These are phyloP conservation scores for Diospyros kaki DNA, from an alignment of 148 eudicot genomes.

Conservation along the genomic window DNA sequence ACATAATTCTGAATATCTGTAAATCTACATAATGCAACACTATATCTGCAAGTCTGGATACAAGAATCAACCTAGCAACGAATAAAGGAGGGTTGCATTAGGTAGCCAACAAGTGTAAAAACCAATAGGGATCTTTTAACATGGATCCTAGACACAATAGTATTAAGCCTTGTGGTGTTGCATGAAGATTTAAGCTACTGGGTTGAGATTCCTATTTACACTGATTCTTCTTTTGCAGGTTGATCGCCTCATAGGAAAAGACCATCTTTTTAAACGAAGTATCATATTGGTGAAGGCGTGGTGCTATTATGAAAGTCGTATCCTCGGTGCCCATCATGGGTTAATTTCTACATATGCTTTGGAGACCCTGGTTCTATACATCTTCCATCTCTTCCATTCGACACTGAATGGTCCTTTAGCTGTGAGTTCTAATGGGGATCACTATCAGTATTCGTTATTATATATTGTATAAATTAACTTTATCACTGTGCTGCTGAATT, in stretches of 20 bases:
- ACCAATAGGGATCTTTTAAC: no score
- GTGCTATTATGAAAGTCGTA: conserved; percentile 99
- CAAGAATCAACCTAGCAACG: no score
- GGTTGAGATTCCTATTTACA: no score
- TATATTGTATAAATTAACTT: conserved; percentile 16
- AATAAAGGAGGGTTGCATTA: no score
- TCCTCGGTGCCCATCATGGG: conserved; percentile 96
- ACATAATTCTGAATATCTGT: no score
- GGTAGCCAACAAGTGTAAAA: no score
- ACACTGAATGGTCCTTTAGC: conserved; percentile 79
- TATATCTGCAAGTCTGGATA: no score
- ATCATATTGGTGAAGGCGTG: conserved; percentile 90
- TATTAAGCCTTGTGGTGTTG: no score
- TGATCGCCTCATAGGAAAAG: conserved; percentile 71
- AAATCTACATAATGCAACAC: no score
- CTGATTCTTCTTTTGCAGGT: conserved; percentile 38
- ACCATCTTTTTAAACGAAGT: conserved; percentile 89
- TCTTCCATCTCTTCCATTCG: conserved; percentile 82
- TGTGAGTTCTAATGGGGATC: conserved; percentile 47
- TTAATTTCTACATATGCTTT: conserved; percentile 94
- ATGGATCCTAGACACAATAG: no score
- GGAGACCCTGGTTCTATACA: conserved; percentile 84
- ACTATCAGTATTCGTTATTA: conserved; percentile 3
- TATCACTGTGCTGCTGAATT: conserved; percentile 25
- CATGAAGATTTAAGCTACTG: no score